Base-by-base conservation (phyloP, 495 filamentous ascomycete species). In the Penicillium subrubescens region DNA sequence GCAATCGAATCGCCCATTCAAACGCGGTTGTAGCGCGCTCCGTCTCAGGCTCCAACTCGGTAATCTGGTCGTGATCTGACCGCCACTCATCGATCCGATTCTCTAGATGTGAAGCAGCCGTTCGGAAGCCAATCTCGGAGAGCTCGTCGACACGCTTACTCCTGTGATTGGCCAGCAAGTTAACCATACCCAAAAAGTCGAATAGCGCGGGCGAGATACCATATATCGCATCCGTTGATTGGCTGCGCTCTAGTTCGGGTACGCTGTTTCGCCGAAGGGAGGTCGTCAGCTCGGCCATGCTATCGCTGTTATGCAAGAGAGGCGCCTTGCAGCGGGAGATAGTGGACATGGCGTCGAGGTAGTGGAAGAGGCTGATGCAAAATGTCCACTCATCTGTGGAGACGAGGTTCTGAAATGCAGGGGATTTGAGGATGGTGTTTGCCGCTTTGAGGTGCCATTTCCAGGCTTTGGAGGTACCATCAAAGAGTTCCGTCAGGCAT, bases 391-490 rank as follows among this genome's bases (percentile, higher is more conserved):
- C 65, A 57, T 63, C 57, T 1, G 60, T 62, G 14, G 68, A 63
- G 17, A 64, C 61, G 6, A 70, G 54, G 1, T 62, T 48, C 19
- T 67, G 59, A 10, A 67, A 64, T n/a, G 66, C 64, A 1, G 61
- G 61, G 0, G 72, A 70, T 35, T 64, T 70, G 17, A 74, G 57
- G n/a, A 74, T 70, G 4, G 70, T 62, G 53, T 70, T 69, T 19
- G 72, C 72, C 6, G 69, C 73, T 58, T 73, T 73, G 51, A 75
- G 50, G 54, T 75, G 73, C 73, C 71, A 75, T 63, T 71, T 73
- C 73, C 73, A 75, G 0, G 64, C 69, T 29, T 60, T 56, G 0
- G 73, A 75, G 0, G 67, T 69, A 15, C 71, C 66, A 31, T 75
- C 73, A 23, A 70, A 70, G 17, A 73, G 44, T 41, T 75, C 73